Percentiles rank a stretch among this genome's conserved stretches.
Conservation (phyloP, 2,329 filamentous ascomycete genomes). For the Exophiala sideris region DNA sequence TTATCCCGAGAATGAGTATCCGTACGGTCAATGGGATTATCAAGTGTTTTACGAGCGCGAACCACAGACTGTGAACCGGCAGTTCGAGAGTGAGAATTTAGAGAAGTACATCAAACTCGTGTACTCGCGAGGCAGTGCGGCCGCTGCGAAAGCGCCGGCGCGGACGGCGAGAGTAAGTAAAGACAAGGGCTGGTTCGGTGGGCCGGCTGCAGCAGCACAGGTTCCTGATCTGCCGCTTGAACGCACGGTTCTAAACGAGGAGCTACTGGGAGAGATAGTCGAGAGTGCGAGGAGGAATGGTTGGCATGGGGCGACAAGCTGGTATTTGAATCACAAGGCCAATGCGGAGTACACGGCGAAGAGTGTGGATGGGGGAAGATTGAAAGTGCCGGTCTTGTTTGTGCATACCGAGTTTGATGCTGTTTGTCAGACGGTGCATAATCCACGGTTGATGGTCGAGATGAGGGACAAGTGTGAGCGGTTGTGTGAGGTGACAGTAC, state of each 20-base stretch:
- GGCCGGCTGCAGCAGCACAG: background rate
- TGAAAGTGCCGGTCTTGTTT: constrained; percentile 7
- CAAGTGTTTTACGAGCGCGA: constrained; percentile 5
- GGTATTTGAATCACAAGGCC: constrained; percentile 43
- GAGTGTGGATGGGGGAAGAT: constrained; percentile 32
- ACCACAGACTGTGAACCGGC: background rate
- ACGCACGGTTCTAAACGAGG: constrained; percentile 4
- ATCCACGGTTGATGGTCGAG: background rate
- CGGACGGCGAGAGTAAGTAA: constrained; percentile 18
- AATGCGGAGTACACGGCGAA: constrained; percentile 42
- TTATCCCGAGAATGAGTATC: constrained; percentile 43
- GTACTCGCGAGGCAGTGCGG: background rate
- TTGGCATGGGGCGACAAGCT: constrained; percentile 37
- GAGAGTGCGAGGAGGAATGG: constrained; percentile 39
- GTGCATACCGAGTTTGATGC: constrained; percentile 10
- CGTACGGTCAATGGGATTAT: constrained; percentile 5
- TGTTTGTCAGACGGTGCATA: constrained; percentile 6
- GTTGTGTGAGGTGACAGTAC: background rate
- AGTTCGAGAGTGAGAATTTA: background rate
- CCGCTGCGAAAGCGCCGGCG: background rate
- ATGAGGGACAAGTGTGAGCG: constrained; percentile 1
- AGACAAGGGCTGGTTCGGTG: constrained; percentile 24
- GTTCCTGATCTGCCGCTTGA: constrained; percentile 1
- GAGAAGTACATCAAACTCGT: background rate
- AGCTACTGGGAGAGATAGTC: background rate